phyloP scores from a whole-genome alignment of 768 basidiomycete species.

The Phaeotremella fagi region DNA sequence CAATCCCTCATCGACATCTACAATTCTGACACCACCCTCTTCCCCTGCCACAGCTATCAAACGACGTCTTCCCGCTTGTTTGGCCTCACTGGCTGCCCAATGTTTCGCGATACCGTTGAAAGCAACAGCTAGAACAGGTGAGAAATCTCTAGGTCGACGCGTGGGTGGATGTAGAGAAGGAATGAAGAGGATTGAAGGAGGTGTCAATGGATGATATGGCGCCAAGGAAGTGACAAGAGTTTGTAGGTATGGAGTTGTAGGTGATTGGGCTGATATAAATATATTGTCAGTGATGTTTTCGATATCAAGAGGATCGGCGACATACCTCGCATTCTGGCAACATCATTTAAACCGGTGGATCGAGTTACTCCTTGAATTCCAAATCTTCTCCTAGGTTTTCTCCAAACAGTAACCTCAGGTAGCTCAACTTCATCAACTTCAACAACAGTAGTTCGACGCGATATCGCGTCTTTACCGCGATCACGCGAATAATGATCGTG shows the following conservation, averaged over 20 bases:
- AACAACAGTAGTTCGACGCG: background rate
- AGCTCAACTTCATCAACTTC: background rate
- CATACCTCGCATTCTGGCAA: constrained; percentile 1
- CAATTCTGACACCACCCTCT: constrained; percentile 36
- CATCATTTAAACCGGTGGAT: background rate
- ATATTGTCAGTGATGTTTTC: background rate
- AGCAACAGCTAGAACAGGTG: constrained; percentile 28
- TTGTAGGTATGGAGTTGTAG: constrained; percentile 8
- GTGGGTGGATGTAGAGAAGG: constrained; percentile 32
- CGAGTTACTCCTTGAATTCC: background rate
- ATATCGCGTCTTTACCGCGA: background rate
- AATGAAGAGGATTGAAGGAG: constrained; percentile 28
- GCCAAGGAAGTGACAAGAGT: constrained; percentile 22
- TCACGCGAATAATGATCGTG: background rate
- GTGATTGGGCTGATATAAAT: background rate
- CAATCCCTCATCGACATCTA: constrained; percentile 36
- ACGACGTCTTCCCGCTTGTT: constrained; percentile 14
- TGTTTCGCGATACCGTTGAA: constrained; percentile 30
- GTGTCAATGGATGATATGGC: constrained; percentile 15
- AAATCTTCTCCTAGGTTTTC: background rate
- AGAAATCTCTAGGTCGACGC: constrained; percentile 30
- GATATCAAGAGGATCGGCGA: background rate
- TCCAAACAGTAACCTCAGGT: background rate
- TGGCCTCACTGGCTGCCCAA: constrained; percentile 15
- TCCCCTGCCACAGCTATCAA: constrained; percentile 38